Evolutionary conservation across 2,329 filamentous ascomycete genomes (phyloP).

Genomic region (Metarhizium brunneum): DNA sequence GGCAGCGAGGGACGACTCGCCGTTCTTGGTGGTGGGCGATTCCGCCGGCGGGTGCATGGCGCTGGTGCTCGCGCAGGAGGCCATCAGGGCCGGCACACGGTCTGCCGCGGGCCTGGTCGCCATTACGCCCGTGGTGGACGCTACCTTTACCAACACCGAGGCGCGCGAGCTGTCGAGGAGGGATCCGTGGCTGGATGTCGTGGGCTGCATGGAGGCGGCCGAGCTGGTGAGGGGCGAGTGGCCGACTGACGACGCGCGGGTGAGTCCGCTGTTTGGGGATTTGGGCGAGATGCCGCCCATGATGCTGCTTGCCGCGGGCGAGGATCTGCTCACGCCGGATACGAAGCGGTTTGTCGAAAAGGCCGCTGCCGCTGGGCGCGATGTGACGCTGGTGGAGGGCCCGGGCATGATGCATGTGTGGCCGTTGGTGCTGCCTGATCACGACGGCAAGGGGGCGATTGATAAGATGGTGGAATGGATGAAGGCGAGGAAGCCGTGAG

Average conservation of each 20-base stretch:
- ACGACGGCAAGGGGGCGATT: constrained; percentile 17
- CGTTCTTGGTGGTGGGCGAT: constrained; percentile 21
- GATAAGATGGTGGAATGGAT: constrained; percentile 20
- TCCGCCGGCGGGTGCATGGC: constrained; percentile 22
- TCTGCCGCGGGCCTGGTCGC: constrained; percentile 17
- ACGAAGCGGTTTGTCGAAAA: constrained; percentile 18
- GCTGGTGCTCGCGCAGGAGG: constrained; percentile 20
- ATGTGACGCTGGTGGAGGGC: constrained; percentile 19
- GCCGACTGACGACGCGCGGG: constrained; percentile 14
- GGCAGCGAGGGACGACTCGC: constrained; percentile 15
- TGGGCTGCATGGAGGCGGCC: constrained; percentile 16
- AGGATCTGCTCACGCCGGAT: constrained; percentile 20
- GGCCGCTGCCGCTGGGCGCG: constrained; percentile 14
- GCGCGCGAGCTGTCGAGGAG: constrained; percentile 11
- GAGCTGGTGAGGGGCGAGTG: constrained; percentile 18
- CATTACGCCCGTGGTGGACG: constrained; percentile 22
- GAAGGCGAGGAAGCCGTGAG: constrained; percentile 7
- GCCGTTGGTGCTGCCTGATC: constrained; percentile 18
- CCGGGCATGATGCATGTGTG: constrained; percentile 24
- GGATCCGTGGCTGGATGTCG: constrained; percentile 19
- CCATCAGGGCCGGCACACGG: constrained; percentile 14
- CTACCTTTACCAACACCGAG: constrained; percentile 19
- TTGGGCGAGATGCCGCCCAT: constrained; percentile 19
- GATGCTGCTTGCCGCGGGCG: constrained; percentile 18
- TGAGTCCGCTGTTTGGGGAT: constrained; percentile 21